Evolutionary conservation across 768 basidiomycete species (phyloP), one percentile per base, ranked within the genome.

Genomic region (Leccinum longicurvipes): DNA sequence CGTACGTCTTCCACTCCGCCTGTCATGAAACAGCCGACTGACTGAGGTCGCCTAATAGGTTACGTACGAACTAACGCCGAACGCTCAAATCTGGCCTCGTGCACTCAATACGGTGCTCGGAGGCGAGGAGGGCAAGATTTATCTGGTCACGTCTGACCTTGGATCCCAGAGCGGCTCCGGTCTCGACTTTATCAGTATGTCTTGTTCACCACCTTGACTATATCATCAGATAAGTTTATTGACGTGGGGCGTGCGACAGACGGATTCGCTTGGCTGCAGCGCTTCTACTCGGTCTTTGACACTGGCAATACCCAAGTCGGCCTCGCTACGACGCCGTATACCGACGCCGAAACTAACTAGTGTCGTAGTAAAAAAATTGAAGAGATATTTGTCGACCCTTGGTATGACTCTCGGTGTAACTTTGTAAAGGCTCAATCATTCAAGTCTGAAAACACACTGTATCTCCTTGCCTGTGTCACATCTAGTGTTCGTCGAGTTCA

Each of bases 51-150:
- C 34, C 41, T 6, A 46, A 44, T 56, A 82, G 79, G 70, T 70
- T 15, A 77, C 76, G 9, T 85, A 77, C 61, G 80, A 82, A 66
- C 60, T 88, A 53, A 83, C 81, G 3, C 65, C 82, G 15, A 84
- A 86, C 61, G 85, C 83, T 4, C 86, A 89, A 75, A 82, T 85
- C 58, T 88, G 85, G 84, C 86, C 85, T 1, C 80, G 83, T 47
- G 63, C 74, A 3, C 73, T 82, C 57, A 87, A 89, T 72, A 67
- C 72, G 15, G 69, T 71, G 31, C 77, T 89, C 14, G 84, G 84
- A 54, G 87, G 87, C 46, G 66, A 71, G 25, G 59, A 71, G 4
- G 62, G 66, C 61, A 67, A 69, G 53, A 85, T 86, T 59, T 86
- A 85, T 60, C 73, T 85, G 57, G 75, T 85, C 62, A 72, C 76